phyloP scores from a whole-genome alignment of 345 rosid genomes.

The Draba incana region DNA sequence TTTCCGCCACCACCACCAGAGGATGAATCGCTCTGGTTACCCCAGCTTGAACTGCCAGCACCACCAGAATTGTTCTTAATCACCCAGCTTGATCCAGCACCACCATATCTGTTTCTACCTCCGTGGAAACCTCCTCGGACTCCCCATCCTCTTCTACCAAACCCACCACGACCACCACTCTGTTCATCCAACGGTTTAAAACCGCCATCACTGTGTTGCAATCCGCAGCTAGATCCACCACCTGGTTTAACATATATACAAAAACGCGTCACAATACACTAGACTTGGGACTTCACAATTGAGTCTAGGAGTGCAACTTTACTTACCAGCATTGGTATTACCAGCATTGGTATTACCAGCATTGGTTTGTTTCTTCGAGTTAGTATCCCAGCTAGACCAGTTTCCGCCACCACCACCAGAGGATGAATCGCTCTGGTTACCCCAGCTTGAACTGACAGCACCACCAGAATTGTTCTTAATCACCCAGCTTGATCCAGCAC shows the following conservation, averaged over 20 bases:
- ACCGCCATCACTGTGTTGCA: slow-evolving; percentile 20
- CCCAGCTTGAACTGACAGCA: slow-evolving; percentile 8
- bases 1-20: slow-evolving; percentile 24
- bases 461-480: slow-evolving; percentile 11
- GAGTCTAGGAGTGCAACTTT: background rate
- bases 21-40: slow-evolving; percentile 22
- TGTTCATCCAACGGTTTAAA: slow-evolving; percentile 30
- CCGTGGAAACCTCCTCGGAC: slow-evolving; percentile 44
- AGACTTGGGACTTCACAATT: background rate
- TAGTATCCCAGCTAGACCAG: slow-evolving; percentile 38
- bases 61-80: too few relatives aligned
- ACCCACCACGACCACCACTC: slow-evolving; percentile 48
- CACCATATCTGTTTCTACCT: slow-evolving; percentile 42
- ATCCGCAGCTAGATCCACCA: slow-evolving; percentile 32
- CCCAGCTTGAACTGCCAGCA: too few relatives aligned
- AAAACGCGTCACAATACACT: too few relatives aligned
- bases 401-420: slow-evolving; percentile 24
- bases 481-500: too few relatives aligned
- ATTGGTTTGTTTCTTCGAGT: slow-evolving; percentile 28
- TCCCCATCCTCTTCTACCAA: slow-evolving; percentile 44
- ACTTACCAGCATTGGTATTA: too few relatives aligned
- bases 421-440: slow-evolving; percentile 27
- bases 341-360: too few relatives aligned
- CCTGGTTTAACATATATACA: too few relatives aligned
- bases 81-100: slow-evolving; percentile 37